Evolutionary conservation across 805 yeast species (phyloP).

Genomic region (Candida taoyuanica): DNA sequence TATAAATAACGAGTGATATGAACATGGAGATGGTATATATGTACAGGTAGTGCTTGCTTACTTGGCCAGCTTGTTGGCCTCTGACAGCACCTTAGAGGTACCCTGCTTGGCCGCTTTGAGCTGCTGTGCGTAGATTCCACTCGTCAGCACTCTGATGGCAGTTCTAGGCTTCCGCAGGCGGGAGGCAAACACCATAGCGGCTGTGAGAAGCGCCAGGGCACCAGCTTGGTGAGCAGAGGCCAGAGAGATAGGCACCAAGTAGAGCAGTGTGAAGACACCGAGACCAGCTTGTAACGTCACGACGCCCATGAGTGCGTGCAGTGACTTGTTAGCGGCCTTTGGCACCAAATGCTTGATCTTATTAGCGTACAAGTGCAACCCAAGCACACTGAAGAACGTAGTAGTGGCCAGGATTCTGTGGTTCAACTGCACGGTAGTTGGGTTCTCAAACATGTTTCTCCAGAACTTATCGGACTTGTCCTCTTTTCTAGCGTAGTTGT

Average conservation of each 20-base stretch:
- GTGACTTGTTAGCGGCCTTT: constrained; percentile 46
- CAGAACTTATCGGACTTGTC: constrained; percentile 76
- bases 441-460: constrained; percentile 93
- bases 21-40: neutral
- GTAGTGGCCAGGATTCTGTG: constrained; percentile 84
- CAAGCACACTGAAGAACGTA: constrained; percentile 69
- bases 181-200: constrained; percentile 59
- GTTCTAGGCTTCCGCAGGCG: constrained; percentile 56
- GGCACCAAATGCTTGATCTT: constrained; percentile 55
- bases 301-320: constrained; percentile 74
- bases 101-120: constrained; percentile 21
- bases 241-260: constrained; percentile 85
- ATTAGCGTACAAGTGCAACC: constrained; percentile 63
- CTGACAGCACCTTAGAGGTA: constrained; percentile 32
- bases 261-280: constrained; percentile 82
- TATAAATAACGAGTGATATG: too few relatives aligned
- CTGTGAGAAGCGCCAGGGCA: constrained; percentile 81
- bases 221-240: constrained; percentile 98
- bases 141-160: constrained; percentile 33
- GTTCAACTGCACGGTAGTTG: constrained; percentile 88
- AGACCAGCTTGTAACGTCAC: constrained; percentile 78
- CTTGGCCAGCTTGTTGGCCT: constrained; percentile 32
- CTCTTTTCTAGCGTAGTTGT: constrained; percentile 59
- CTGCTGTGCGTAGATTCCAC: constrained; percentile 30
- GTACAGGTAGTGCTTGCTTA: constrained; percentile 3